Percentiles rank a stretch among this genome's conserved stretches.
Conservation (phyloP, 495 filamentous ascomycete species). For the Chaetomidium leptoderma region DNA sequence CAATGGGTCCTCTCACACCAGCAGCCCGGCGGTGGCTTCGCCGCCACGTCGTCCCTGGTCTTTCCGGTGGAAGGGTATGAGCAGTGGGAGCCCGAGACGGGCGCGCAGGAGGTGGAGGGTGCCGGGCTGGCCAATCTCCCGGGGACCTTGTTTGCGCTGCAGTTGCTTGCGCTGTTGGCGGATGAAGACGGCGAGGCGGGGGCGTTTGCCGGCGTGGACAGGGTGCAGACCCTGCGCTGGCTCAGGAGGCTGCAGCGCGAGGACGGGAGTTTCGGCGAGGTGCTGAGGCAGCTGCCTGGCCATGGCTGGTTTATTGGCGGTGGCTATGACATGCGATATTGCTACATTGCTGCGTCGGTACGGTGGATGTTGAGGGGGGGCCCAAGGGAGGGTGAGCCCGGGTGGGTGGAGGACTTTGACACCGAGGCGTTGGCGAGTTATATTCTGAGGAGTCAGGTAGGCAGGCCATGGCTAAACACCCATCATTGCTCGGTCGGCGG, state of each 20-base stretch:
- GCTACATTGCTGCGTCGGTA: constrained; percentile 75
- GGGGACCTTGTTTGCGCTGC: constrained; percentile 82
- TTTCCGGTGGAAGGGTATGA: constrained; percentile 35
- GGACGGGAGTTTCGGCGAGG: constrained; percentile 91
- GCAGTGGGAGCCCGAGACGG: constrained; percentile 31
- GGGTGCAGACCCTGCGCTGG: constrained; percentile 65
- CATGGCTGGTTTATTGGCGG: constrained; percentile 59
- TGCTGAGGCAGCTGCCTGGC: constrained; percentile 49
- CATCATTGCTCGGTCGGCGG: background rate
- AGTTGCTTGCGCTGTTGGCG: constrained; percentile 66
- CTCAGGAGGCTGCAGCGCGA: constrained; percentile 69
- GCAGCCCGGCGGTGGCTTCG: constrained; percentile 76
- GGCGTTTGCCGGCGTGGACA: constrained; percentile 54
- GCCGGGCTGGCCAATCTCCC: constrained; percentile 82
- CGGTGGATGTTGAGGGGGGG: constrained; percentile 72
- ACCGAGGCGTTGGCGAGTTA: constrained; percentile 64
- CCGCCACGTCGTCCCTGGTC: constrained; percentile 60
- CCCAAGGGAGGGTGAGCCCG: constrained; percentile 48
- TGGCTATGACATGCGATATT: constrained; percentile 79
- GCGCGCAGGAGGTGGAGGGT: constrained; percentile 36
- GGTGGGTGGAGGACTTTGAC: constrained; percentile 65
- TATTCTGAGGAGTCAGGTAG: constrained; percentile 53
- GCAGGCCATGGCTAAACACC: no score
- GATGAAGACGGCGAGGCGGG: constrained; percentile 55
- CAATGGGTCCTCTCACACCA: constrained; percentile 63